Base-by-base conservation (phyloP, 768 basidiomycete species). In the Gymnopilus dilepis region DNA sequence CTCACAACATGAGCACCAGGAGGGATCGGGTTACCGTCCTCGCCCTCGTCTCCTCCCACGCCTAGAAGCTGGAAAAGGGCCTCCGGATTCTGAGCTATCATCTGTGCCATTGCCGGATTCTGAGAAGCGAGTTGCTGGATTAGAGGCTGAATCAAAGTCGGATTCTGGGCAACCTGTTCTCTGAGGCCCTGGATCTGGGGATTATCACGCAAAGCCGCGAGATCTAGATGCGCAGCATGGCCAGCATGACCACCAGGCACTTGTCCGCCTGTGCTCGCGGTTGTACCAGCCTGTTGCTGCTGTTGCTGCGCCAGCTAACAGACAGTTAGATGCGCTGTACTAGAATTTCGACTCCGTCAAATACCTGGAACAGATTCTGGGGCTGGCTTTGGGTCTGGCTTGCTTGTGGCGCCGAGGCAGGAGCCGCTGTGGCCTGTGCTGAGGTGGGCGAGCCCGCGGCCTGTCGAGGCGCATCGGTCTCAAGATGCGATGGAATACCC, bases 341-440 rank as follows among this genome's bases (percentile, higher is more conserved):
- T n/a, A n/a, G n/a, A n/a, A n/a, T n/a, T n/a, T n/a, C n/a, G n/a
- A 11, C 6, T 2, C 28, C n/a, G 34, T 7, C 40, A 31, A 41
- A 34, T 65, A 91, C 90, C 76, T 92, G 92, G 77, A 97, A 96
- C 48, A 97, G 80, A 73, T 97, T 97, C 71, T 95, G 94, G 24
- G 89, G 88, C 60, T 79, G 81, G 5, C 81, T 76, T 33, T 75
- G 67, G 17, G 75, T 69, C 65, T 41, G 51, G 74, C 65, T 74
- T 64, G 9, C 48, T 13, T 64, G 43, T 47, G 61, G 52, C 7
- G 65, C 30, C 2, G 65, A 34, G 24, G 76, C 74, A 34, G 80
- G 67, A 8, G 78, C 64, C 9, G 80, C 71, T 40, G 79, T 61
- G 41, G 74, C 69, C 40, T 76, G 62, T 41, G 76, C 69, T 11